Conservation (phyloP, 306 rosid species). For the Lathyrus sativus region DNA sequence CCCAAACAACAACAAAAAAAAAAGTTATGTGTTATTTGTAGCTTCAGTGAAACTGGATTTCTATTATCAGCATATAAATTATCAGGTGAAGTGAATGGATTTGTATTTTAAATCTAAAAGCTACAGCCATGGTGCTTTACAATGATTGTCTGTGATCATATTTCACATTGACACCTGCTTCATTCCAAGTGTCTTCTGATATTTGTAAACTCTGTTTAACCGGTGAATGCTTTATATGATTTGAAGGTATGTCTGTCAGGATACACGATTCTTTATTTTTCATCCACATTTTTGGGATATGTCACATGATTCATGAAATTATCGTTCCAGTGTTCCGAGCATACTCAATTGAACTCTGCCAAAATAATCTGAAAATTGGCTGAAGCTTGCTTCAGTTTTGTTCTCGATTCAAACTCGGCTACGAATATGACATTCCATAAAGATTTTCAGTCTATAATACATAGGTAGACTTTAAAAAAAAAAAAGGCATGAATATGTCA, state of each 20-base stretch:
- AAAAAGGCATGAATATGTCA: too few species aligned
- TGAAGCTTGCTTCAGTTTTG: background rate
- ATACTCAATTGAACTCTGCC: background rate
- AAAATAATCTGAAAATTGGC: background rate
- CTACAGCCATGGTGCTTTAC: slow-evolving; percentile 13
- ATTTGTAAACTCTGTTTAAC: slow-evolving; percentile 3
- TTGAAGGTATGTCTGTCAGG: background rate
- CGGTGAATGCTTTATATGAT: background rate
- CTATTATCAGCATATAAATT: slow-evolving; percentile 37
- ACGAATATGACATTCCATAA: background rate
- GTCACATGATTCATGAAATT: background rate
- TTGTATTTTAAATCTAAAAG: slow-evolving; percentile 26
- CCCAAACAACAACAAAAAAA: background rate
- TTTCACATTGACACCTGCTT: slow-evolving; percentile 7
- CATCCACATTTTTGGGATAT: background rate
- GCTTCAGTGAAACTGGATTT: slow-evolving; percentile 38
- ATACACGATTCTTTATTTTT: background rate
- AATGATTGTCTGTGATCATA: slow-evolving; percentile 30
- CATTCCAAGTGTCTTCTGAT: slow-evolving; percentile 1
- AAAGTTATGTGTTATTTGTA: slow-evolving; percentile 37
- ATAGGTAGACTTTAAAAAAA: too few species aligned
- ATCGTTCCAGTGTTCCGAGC: background rate
- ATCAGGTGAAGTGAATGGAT: slow-evolving; percentile 44
- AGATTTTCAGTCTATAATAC: too few species aligned
- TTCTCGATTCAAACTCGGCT: background rate